Conservation (phyloP, 768 basidiomycete species). For the Pisolithus orientalis region DNA sequence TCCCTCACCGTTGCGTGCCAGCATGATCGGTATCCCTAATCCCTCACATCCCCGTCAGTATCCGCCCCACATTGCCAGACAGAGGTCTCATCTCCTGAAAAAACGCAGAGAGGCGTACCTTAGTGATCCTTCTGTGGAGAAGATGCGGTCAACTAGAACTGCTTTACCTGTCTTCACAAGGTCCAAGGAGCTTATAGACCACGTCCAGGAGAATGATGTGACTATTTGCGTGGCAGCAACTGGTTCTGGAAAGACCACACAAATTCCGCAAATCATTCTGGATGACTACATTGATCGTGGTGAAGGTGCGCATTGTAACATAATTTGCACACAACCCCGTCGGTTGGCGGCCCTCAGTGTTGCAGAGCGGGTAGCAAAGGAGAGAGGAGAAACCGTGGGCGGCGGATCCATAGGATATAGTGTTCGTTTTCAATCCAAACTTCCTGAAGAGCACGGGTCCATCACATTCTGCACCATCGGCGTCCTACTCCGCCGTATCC, state of each 20-base stretch:
- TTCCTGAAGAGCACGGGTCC: constrained; percentile 74
- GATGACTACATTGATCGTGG: constrained; percentile 74
- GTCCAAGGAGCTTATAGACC: constrained; percentile 57
- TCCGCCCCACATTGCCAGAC: constrained; percentile 27
- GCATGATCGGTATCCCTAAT: constrained; percentile 3
- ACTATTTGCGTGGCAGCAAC: constrained; percentile 87
- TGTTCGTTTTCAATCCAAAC: constrained; percentile 82
- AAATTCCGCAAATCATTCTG: constrained; percentile 88
- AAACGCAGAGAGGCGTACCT: constrained; percentile 55
- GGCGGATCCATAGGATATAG: constrained; percentile 75
- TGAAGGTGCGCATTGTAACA: constrained; percentile 81
- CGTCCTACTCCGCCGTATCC: constrained; percentile 81
- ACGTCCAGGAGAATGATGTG: constrained; percentile 73
- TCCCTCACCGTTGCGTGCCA: neutral
- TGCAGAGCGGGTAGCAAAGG: constrained; percentile 84
- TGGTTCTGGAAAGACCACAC: constrained; percentile 92
- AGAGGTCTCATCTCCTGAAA: constrained; percentile 55
- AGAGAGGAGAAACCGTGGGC: constrained; percentile 72
- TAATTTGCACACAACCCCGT: constrained; percentile 91
- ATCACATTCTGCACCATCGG: constrained; percentile 94
- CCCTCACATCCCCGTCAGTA: constrained; percentile 22
- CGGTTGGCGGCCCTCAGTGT: constrained; percentile 89
- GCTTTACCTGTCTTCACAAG: constrained; percentile 72
- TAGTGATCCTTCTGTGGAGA: constrained; percentile 48
- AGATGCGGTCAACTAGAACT: constrained; percentile 61